A percentile compares a stretch with the other conserved stretches of the same genome.
Evolutionary conservation across 805 yeast genomes (phyloP).

Genomic region (Suhomyces pyralidae): DNA sequence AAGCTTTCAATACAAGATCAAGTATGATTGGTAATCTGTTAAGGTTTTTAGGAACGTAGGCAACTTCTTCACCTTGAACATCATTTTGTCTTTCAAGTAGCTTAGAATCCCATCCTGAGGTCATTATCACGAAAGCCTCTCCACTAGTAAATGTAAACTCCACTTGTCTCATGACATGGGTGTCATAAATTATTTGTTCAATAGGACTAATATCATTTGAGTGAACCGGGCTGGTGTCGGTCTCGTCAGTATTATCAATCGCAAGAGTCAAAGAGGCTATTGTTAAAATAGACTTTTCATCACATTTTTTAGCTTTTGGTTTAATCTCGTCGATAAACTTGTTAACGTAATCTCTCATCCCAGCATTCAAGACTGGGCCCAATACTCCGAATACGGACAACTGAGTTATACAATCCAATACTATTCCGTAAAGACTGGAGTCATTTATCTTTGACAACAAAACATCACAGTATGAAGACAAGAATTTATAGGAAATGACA

Average conservation of each 20-base stretch:
- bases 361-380: slow-evolving; percentile 28
- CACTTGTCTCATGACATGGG: slow-evolving; percentile 65
- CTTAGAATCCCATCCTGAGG: slow-evolving; percentile 73
- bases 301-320: slow-evolving; percentile 48
- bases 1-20: slow-evolving; percentile 47
- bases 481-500: neutral
- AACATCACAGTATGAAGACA: slow-evolving; percentile 2
- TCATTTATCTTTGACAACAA: slow-evolving; percentile 15
- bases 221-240: neutral
- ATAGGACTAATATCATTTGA: slow-evolving; percentile 11
- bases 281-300: slow-evolving; percentile 57
- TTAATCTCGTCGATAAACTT: slow-evolving; percentile 22
- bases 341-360: slow-evolving; percentile 15
- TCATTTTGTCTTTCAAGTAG: slow-evolving; percentile 53
- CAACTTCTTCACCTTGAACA: slow-evolving; percentile 36
- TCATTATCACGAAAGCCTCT: slow-evolving; percentile 71
- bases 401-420: slow-evolving; percentile 43
- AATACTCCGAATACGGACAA: slow-evolving; percentile 45
- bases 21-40: slow-evolving; percentile 37
- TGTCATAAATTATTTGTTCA: slow-evolving; percentile 50
- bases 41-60: slow-evolving; percentile 16
- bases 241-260: slow-evolving; percentile 10
- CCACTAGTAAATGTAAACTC: slow-evolving; percentile 79
- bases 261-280: slow-evolving; percentile 54
- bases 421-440: slow-evolving; percentile 18